A percentile compares a stretch with the other conserved stretches of the same genome.
Evolutionary conservation across 2,329 filamentous ascomycete genomes (phyloP).

Genomic region (Colletotrichum orbiculare): DNA sequence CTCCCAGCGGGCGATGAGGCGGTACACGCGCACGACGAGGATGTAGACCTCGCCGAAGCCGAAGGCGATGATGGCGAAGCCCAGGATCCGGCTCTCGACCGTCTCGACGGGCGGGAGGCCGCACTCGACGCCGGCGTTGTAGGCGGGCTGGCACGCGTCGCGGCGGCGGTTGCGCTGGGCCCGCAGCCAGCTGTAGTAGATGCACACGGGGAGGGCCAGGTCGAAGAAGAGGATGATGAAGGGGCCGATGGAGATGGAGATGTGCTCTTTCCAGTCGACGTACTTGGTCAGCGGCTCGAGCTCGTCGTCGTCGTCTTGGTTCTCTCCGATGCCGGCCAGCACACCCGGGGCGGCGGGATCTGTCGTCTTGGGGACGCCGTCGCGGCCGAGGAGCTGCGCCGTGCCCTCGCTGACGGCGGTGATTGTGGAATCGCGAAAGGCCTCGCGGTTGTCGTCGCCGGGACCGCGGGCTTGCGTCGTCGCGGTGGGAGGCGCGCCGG

Average conservation of each 20-base stretch:
- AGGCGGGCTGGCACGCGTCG: slow-evolving; percentile 20
- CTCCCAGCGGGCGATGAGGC: slow-evolving; percentile 28
- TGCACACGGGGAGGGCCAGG: slow-evolving; percentile 28
- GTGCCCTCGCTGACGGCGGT: slow-evolving; percentile 33
- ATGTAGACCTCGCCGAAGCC: slow-evolving; percentile 35
- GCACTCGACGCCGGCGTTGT: slow-evolving; percentile 28
- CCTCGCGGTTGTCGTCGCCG: slow-evolving; percentile 30
- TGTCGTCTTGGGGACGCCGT: slow-evolving; percentile 26
- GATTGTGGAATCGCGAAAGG: slow-evolving; percentile 33
- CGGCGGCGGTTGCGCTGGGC: slow-evolving; percentile 29
- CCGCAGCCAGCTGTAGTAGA: slow-evolving; percentile 34
- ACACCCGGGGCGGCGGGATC: slow-evolving; percentile 26
- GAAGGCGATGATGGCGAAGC: slow-evolving; percentile 32
- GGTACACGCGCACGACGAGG: slow-evolving; percentile 32
- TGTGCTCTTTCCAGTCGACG: slow-evolving; percentile 33
- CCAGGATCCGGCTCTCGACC: slow-evolving; percentile 29
- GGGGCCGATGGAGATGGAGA: slow-evolving; percentile 33
- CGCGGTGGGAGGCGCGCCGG: slow-evolving; percentile 18
- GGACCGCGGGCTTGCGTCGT: slow-evolving; percentile 13
- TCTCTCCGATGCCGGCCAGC: slow-evolving; percentile 13
- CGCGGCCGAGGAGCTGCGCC: slow-evolving; percentile 25
- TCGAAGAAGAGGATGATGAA: slow-evolving; percentile 36
- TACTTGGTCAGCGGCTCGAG: slow-evolving; percentile 35
- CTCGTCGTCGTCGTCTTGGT: slow-evolving; percentile 23
- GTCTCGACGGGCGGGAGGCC: slow-evolving; percentile 22